phyloP scores from a whole-genome alignment of 164 flowering plant genomes.

The Kingdonia uniflora region DNA sequence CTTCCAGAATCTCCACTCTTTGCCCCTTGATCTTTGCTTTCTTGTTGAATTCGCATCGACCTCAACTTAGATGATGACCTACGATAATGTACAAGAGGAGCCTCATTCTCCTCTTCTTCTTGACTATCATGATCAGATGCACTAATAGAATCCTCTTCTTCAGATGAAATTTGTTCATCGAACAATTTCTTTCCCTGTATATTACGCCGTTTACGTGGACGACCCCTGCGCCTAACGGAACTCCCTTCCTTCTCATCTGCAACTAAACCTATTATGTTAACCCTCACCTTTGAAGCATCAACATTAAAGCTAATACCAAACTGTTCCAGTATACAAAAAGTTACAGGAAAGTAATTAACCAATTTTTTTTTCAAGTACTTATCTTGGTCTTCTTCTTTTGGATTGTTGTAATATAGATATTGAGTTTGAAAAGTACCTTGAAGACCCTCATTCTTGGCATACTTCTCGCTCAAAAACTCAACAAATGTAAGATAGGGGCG shows the following conservation, averaged over 20 bases:
- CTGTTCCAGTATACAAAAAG: no score
- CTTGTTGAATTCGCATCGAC: conserved; percentile 46
- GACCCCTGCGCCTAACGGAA: conserved; percentile 58
- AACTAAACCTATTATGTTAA: conserved; percentile 1
- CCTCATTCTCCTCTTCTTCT: conserved; percentile 48
- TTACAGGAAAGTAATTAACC: no score
- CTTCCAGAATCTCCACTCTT: conserved; percentile 18
- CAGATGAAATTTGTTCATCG: conserved; percentile 74
- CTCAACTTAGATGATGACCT: conserved; percentile 65
- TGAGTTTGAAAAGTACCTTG: conserved; percentile 38
- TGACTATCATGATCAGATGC: conserved; percentile 67
- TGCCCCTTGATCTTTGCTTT: conserved; percentile 22
- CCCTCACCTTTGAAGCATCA: no score
- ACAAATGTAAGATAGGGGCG: conserved; percentile 70
- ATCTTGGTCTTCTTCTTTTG: no score
- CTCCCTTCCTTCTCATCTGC: conserved; percentile 71
- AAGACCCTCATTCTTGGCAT: conserved; percentile 60
- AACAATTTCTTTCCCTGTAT: conserved; percentile 80
- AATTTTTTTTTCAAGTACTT: no score
- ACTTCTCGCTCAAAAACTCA: conserved; percentile 66
- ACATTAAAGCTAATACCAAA: no score
- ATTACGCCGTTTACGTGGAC: conserved; percentile 56
- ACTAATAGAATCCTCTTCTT: conserved; percentile 78
- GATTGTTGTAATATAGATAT: no score
- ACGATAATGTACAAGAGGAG: conserved; percentile 58